Evolutionary conservation across 2,329 filamentous ascomycete species (phyloP).

Genomic region (Clonostachys byssicola): DNA sequence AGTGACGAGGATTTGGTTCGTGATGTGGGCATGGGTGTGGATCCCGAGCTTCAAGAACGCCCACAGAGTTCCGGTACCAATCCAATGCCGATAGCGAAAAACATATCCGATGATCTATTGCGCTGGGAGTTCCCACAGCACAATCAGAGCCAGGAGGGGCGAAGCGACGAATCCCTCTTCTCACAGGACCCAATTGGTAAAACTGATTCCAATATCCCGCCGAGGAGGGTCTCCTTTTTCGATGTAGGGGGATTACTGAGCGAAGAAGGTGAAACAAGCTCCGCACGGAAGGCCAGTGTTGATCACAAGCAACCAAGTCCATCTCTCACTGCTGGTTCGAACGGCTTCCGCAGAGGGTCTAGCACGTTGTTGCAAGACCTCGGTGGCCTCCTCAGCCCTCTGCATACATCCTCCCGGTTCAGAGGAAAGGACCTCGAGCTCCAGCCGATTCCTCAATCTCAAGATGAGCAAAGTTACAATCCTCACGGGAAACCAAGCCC

Average conservation of each 20-base stretch:
- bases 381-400: slow-evolving; percentile 45
- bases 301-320: slow-evolving; percentile 31
- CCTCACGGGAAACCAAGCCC: slow-evolving; percentile 17
- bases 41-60: slow-evolving; percentile 35
- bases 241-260: slow-evolving; percentile 78
- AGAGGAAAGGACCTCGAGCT: slow-evolving; percentile 34
- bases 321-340: slow-evolving; percentile 35
- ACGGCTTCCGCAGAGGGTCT: slow-evolving; percentile 48
- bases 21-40: slow-evolving; percentile 68
- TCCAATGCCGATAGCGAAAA: slow-evolving; percentile 20
- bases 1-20: slow-evolving; percentile 89
- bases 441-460: slow-evolving; percentile 38
- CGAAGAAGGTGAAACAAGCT: slow-evolving; percentile 24
- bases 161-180: slow-evolving; percentile 40
- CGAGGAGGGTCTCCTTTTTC: slow-evolving; percentile 67
- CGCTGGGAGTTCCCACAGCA: slow-evolving; percentile 43
- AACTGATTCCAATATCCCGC: slow-evolving; percentile 11
- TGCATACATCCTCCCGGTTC: slow-evolving; percentile 13
- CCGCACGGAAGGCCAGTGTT: slow-evolving; percentile 35
- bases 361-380: slow-evolving; percentile 55
- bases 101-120: slow-evolving; percentile 27
- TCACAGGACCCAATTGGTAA: slow-evolving; percentile 25
- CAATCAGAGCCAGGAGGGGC: slow-evolving; percentile 26
- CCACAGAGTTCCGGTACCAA: slow-evolving; percentile 4
- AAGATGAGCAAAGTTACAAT: slow-evolving; percentile 20